Evolutionary conservation across 2,329 filamentous ascomycete species (phyloP).

Genomic region (Neocucurbitaria cava): DNA sequence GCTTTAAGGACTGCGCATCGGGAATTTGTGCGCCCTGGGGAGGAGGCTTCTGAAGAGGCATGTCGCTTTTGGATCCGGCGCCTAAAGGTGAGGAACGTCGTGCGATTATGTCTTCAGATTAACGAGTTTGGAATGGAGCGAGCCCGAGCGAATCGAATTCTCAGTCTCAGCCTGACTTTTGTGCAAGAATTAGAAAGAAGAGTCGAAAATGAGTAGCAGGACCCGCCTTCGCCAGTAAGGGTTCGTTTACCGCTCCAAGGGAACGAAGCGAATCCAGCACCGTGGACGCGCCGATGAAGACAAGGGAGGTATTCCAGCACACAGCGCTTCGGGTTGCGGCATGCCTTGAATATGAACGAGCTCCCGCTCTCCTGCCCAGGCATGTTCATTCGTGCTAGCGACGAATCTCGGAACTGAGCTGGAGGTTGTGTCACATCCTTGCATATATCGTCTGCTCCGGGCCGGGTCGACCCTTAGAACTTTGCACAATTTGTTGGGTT

Average conservation of each 20-base stretch:
- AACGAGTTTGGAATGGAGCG: not conserved
- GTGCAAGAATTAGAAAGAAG: not conserved
- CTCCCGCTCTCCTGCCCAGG: conserved; percentile 10
- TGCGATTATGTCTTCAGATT: not conserved
- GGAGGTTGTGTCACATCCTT: conserved; percentile 28
- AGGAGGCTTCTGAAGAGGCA: conserved; percentile 29
- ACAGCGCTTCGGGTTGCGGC: conserved; percentile 16
- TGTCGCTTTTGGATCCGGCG: conserved; percentile 2
- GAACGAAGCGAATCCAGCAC: conserved; percentile 15
- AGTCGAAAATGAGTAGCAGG: not conserved
- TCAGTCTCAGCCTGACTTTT: not conserved
- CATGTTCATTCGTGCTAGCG: conserved; percentile 15
- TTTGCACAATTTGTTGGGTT: conserved; percentile 22
- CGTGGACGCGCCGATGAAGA: conserved; percentile 12
- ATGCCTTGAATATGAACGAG: conserved; percentile 26
- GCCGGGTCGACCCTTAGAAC: conserved; percentile 13
- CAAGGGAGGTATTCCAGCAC: conserved; percentile 18
- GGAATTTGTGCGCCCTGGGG: conserved; percentile 10
- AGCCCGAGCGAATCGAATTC: not conserved
- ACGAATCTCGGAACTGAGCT: conserved; percentile 22
- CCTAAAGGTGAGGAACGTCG: not conserved
- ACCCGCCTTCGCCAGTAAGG: not conserved
- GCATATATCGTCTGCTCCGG: conserved; percentile 17
- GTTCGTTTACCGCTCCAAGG: not conserved
- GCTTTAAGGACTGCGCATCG: conserved; percentile 4